Base-by-base conservation (phyloP, 257 asterid species). In the Solanum sejunctum region DNA sequence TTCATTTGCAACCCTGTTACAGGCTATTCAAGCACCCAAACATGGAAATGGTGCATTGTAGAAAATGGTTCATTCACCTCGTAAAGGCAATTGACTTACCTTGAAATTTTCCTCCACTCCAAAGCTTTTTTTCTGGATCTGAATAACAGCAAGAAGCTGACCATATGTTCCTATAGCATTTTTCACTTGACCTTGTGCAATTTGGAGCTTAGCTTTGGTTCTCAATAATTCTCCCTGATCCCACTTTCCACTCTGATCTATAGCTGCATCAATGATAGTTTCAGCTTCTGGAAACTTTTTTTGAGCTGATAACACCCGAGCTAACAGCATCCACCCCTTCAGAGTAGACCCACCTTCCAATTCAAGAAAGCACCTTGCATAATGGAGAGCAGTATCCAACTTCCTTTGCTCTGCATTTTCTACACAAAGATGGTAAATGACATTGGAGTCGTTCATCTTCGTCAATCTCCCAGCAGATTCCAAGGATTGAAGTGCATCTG, bases 401-500 rank as follows among this genome's bases (percentile, higher is more conserved):
- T 96, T 95, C 91, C 97, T 93, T 88, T 95, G 98, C 89, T 89
- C 97, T 10, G 98, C 98, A 86, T 91, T 87, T 88, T 95, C 98
- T 85, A 95, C 83, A 86, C 93, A 88, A 52, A 95, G 90, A 85
- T 91, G 93, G 87, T 90, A 92, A 80, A 93, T 69, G 84, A 93
- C 87, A 41, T 85, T 26, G n/a, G 97, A 92, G 85, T 93, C 93
- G 21, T 85, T 90, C 95, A 90, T 85, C 77, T 82, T 75, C 6
- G 95, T 91, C 81, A 91, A 69, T 87, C 77, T 91, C 80, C 91
- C 93, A 71, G 98, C 95, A 86, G 85, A 85, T 92, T 95, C 98
- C 66, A 96, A 88, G 82, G 91, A 89, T 54, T 89, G 86, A 16
- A 96, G 94, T 47, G 98, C 93, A 86, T 89, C 91, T 7, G 92